A percentile compares a stretch with the other conserved stretches of the same genome.
Conservation (phyloP, 306 rosid genomes). For the Leucaena leucocephala region DNA sequence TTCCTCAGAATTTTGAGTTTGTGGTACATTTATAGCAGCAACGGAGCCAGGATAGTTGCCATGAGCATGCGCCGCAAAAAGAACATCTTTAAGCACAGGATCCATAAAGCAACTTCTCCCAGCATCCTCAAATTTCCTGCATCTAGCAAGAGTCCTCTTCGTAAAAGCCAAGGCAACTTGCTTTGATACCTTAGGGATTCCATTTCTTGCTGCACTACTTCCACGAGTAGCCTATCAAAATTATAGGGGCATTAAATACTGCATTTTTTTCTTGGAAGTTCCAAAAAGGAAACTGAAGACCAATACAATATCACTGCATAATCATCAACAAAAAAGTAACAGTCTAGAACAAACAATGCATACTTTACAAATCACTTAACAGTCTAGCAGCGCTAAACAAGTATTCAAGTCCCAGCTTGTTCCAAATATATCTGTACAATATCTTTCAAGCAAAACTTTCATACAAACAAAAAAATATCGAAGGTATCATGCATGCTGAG, state of each 20-base stretch:
- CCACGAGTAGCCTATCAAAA: slow-evolving; percentile 85
- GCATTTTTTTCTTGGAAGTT: slow-evolving; percentile 8
- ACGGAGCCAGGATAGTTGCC: slow-evolving; percentile 42
- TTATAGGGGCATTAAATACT: slow-evolving; percentile 29
- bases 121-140: slow-evolving; percentile 63
- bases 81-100: slow-evolving; percentile 59
- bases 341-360: slow-evolving; percentile 14
- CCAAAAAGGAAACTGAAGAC: not conserved
- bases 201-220: slow-evolving; percentile 66
- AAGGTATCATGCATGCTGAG: not conserved
- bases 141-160: slow-evolving; percentile 80
- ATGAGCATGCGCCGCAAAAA: slow-evolving; percentile 51
- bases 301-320: slow-evolving; percentile 15
- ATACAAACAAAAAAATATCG: not conserved
- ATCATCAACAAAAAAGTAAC: slow-evolving; percentile 3
- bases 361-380: slow-evolving; percentile 11
- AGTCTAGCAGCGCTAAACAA: not conserved
- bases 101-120: slow-evolving; percentile 78
- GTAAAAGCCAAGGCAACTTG: slow-evolving; percentile 70
- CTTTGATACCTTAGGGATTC: slow-evolving; percentile 73
- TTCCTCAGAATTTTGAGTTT: slow-evolving; percentile 37
- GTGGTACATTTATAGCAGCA: slow-evolving; percentile 39
- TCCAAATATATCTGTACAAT: not conserved
- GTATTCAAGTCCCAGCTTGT: not conserved
- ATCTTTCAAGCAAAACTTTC: not conserved